A percentile compares a stretch with the other conserved stretches of the same genome.
These are phyloP conservation scores for Phytomonas sp. DNA, from an alignment of 208 protist genomes.

Conservation along the genomic window DNA sequence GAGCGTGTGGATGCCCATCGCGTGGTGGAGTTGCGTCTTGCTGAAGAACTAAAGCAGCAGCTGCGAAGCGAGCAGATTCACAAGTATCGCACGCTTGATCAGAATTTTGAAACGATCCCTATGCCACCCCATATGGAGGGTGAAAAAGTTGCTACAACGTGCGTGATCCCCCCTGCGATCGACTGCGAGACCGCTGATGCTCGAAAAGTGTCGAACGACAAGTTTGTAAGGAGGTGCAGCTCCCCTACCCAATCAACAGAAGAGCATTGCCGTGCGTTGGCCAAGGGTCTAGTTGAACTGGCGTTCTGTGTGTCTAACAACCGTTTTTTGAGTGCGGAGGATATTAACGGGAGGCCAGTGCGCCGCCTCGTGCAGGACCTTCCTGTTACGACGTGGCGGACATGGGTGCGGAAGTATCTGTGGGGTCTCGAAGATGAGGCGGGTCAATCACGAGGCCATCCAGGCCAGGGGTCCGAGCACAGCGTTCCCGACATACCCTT, in stretches of 20 bases:
- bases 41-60: constrained; percentile 15
- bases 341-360: constrained; percentile 32
- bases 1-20: neutral
- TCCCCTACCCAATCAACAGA: neutral
- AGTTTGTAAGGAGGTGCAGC: neutral
- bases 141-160: neutral
- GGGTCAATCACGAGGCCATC: neutral
- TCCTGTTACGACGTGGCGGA: constrained; percentile 50
- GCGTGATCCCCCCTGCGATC: neutral
- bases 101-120: neutral
- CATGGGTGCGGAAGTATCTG: constrained; percentile 52
- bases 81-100: constrained; percentile 7
- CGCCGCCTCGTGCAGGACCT: constrained; percentile 50
- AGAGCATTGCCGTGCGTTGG: constrained; percentile 38
- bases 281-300: constrained; percentile 44
- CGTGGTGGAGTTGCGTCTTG: neutral
- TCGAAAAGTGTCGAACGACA: neutral
- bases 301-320: constrained; percentile 67
- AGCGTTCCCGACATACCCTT: neutral
- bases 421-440: constrained; percentile 12
- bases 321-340: constrained; percentile 32
- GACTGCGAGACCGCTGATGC: neutral
- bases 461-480: constrained; percentile 1
- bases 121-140: no score
- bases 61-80: constrained; percentile 5